These are phyloP conservation scores for Candolleomyces eurysporus DNA, from an alignment of 768 basidiomycete genomes.

Conservation along the genomic window DNA sequence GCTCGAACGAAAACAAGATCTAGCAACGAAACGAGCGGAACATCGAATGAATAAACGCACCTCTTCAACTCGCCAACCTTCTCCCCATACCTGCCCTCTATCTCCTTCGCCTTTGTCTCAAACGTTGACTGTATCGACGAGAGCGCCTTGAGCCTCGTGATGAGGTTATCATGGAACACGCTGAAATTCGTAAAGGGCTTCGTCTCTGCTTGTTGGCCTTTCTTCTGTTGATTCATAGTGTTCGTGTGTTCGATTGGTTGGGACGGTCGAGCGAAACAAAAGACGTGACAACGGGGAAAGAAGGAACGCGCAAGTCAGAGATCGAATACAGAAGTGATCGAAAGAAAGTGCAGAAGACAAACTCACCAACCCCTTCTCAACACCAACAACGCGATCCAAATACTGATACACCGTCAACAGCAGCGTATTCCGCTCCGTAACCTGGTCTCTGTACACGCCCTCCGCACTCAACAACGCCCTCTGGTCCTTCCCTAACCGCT, in stretches of 20 bases:
- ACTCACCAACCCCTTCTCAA: constrained; percentile 81
- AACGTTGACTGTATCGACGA: constrained; percentile 84
- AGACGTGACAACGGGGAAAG: neutral
- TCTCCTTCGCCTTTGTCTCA: constrained; percentile 80
- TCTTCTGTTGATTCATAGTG: constrained; percentile 49
- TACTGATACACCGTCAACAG: constrained; percentile 93
- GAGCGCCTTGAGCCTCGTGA: constrained; percentile 80
- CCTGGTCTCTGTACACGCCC: constrained; percentile 83
- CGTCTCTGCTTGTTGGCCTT: constrained; percentile 72
- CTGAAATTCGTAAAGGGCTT: constrained; percentile 93
- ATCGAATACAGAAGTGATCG: neutral
- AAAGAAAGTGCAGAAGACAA: neutral
- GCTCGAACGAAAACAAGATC: no score
- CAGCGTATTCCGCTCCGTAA: constrained; percentile 90
- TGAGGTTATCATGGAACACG: constrained; percentile 93
- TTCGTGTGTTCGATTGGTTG: no score
- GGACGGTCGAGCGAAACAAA: neutral
- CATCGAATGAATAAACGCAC: no score
- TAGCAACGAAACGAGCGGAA: no score
- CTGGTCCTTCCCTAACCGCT: constrained; percentile 79
- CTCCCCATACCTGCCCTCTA: constrained; percentile 70
- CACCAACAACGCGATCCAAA: constrained; percentile 89
- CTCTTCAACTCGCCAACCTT: constrained; percentile 77
- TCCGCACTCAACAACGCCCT: constrained; percentile 68
- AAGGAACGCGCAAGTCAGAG: neutral